Percentiles rank a stretch among this genome's conserved stretches.
Evolutionary conservation across 768 basidiomycete genomes (phyloP).

Genomic region (Auricularia heimuer): DNA sequence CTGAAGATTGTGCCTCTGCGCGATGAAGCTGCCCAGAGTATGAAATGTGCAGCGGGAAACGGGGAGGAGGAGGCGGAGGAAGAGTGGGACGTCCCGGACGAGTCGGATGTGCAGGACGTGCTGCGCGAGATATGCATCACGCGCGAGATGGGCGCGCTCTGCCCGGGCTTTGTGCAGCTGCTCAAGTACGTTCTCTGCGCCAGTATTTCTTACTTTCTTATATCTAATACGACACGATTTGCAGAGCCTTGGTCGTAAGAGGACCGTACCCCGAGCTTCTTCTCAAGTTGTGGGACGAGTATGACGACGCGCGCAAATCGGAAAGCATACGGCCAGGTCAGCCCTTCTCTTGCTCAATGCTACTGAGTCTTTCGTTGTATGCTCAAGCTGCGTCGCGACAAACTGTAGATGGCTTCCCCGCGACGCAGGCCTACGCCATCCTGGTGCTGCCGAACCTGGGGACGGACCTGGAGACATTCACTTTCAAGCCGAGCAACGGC

Average conservation of each 20-base stretch:
- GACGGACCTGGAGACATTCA: conserved; percentile 79
- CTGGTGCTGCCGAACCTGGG: conserved; percentile 88
- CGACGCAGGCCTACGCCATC: conserved; percentile 77
- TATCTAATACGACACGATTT: background rate
- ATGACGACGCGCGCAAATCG: conserved; percentile 60
- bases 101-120: conserved; percentile 65
- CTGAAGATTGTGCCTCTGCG: conserved; percentile 79
- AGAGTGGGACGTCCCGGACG: conserved; percentile 48
- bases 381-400: background rate
- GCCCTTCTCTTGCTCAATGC: no score
- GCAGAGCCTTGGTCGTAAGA: conserved; percentile 73
- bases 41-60: background rate
- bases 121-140: conserved; percentile 75
- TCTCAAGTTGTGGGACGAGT: conserved; percentile 82
- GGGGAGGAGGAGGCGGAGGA: conserved; percentile 15
- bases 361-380: no score
- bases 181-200: conserved; percentile 28
- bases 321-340: conserved; percentile 79
- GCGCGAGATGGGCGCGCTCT: conserved; percentile 64
- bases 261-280: conserved; percentile 77
- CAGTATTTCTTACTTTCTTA: background rate
- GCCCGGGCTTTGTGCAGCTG: conserved; percentile 69
- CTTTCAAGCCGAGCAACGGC: conserved; percentile 49
- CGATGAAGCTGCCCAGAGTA: conserved; percentile 28
- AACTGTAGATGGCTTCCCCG: conserved; percentile 55